phyloP scores from a whole-genome alignment of 305 asterid genomes.

The Rubia balearica region DNA sequence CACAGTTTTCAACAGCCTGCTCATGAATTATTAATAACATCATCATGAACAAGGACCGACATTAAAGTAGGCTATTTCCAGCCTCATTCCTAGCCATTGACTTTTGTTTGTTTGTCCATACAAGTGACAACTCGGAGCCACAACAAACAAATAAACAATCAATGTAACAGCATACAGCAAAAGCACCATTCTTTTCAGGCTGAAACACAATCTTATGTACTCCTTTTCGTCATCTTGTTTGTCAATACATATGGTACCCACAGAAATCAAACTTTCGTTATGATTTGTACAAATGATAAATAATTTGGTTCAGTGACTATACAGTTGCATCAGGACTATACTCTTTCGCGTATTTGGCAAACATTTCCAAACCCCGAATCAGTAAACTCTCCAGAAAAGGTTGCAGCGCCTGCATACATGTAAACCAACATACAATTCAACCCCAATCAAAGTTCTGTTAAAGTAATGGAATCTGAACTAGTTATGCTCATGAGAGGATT shows the following conservation, averaged over 20 bases:
- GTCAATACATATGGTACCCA: background rate
- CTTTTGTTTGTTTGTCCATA: background rate
- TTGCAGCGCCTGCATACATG: constrained; percentile 53
- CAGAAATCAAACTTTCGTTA: background rate
- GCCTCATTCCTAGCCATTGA: background rate
- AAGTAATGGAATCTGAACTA: background rate
- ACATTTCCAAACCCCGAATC: constrained; percentile 49
- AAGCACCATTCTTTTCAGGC: background rate
- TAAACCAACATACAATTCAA: background rate
- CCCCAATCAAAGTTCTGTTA: background rate
- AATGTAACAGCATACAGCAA: background rate
- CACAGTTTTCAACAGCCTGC: background rate
- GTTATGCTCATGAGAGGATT: background rate
- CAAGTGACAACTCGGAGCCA: background rate
- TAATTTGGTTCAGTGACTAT: constrained; percentile 15
- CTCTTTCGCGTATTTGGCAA: constrained; percentile 51
- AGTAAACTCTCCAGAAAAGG: constrained; percentile 79
- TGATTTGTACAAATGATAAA: background rate
- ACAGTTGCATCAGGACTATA: constrained; percentile 43
- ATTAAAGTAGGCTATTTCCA: background rate
- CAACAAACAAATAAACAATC: background rate
- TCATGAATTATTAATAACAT: background rate
- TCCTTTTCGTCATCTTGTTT: background rate
- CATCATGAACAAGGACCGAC: constrained; percentile 3
- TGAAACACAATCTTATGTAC: background rate